phyloP scores from a whole-genome alignment of 192 early-diverging fungal genomes.

The Gonapodya prolifera region DNA sequence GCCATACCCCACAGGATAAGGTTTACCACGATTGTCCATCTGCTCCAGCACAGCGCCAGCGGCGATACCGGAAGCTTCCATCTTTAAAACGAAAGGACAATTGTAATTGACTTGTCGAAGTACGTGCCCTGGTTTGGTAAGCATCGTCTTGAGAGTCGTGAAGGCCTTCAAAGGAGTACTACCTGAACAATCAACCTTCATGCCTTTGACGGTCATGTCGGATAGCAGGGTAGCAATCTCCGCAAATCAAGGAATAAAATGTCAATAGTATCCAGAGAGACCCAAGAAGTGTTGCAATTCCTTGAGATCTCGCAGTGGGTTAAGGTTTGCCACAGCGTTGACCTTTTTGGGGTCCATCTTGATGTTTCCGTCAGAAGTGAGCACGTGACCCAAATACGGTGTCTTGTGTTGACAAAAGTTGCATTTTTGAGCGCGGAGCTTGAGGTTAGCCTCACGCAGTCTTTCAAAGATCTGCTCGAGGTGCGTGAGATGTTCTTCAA shows the following conservation, averaged over 20 bases:
- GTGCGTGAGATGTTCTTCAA: background rate
- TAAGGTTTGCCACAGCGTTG: background rate
- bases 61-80: background rate
- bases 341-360: constrained; percentile 3
- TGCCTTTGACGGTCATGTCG: background rate
- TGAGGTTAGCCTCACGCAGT: constrained; percentile 8
- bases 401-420: background rate
- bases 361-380: background rate
- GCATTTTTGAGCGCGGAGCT: background rate
- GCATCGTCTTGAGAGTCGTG: background rate
- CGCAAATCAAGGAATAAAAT: constrained; percentile 5
- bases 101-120: background rate
- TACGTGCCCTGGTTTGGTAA: background rate
- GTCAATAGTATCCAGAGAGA: constrained; percentile 1
- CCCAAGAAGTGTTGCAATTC: constrained; percentile 6
- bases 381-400: background rate
- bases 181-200: background rate
- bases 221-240: constrained; percentile 2
- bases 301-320: background rate
- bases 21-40: background rate
- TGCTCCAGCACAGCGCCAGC: background rate
- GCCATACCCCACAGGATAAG: background rate
- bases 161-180: background rate
- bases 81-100: background rate
- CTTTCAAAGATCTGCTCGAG: constrained; percentile 5